Evolutionary conservation across 129 eudicot species (phyloP).

Genomic region (Arctium lappa): DNA sequence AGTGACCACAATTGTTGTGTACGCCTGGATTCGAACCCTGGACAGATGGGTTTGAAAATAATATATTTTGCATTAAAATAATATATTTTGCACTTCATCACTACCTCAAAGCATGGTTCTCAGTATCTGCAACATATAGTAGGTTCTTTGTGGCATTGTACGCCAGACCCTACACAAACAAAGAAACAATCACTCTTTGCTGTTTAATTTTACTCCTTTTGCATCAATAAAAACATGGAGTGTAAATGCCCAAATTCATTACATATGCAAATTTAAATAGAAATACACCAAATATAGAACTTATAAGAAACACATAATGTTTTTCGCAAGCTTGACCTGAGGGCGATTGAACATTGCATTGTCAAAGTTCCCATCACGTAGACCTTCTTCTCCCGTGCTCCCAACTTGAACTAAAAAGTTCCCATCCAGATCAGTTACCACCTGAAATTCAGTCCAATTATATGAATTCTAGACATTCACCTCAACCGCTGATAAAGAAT

Average conservation of each 20-base stretch:
- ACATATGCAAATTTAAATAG: background rate
- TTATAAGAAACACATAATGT: slow-evolving; percentile 12
- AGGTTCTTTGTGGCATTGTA: slow-evolving; percentile 80
- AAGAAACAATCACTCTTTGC: slow-evolving; percentile 7
- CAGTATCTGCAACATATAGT: slow-evolving; percentile 96
- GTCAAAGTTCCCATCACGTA: slow-evolving; percentile 89
- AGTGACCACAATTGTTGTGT: too few species aligned
- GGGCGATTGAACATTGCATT: slow-evolving; percentile 89
- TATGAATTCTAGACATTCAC: background rate
- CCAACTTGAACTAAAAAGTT: slow-evolving; percentile 87
- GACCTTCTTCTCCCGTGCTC: slow-evolving; percentile 89
- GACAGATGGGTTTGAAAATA: too few species aligned
- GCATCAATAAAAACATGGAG: slow-evolving; percentile 8
- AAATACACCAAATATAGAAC: slow-evolving; percentile 2
- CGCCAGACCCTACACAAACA: slow-evolving; percentile 67
- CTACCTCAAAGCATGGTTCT: slow-evolving; percentile 97
- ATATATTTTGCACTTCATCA: background rate
- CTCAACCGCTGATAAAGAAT: background rate
- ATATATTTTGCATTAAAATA: background rate
- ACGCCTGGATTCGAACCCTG: too few species aligned
- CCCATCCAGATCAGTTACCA: slow-evolving; percentile 93
- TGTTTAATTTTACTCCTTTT: background rate
- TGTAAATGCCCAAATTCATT: background rate
- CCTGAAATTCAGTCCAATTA: slow-evolving; percentile 44
- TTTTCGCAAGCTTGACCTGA: slow-evolving; percentile 49